Evolutionary conservation across 441 rosid genomes (phyloP), one percentile per base, ranked within the genome.

Genomic region (Corymbia citriodora): DNA sequence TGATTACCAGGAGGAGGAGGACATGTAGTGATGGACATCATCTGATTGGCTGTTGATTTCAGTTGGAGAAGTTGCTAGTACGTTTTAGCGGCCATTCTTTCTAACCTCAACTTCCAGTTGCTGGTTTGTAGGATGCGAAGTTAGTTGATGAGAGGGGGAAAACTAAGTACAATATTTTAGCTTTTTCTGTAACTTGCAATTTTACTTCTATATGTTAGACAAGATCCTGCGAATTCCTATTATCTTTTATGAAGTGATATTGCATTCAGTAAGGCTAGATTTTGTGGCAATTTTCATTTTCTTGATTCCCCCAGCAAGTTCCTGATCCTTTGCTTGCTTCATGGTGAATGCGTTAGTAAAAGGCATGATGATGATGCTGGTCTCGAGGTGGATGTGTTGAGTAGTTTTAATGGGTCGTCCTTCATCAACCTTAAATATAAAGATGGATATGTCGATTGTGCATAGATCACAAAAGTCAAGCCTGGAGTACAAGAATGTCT

Each of bases 1-100:
- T 8, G 96, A 94, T 49, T 94, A 94, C 70, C 93, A 93, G 90
- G 96, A 93, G 29, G 91, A 90, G 36, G 87, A 85, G 55, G 72
- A 63, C 15, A 82, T 79, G 85, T 91, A 68, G 87, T 9, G 50
- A n/a, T 13, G 27, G 70, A 40, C 61, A 36, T 55, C 49, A 36
- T 55, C 49, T 14, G 50, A 55, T 87, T n/a, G 88, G 88, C 55
- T 33, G 88, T 55, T 33, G 88, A 87, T 33, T 55, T 87, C 48
- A 52, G 79, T 11, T 68, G 68, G 87, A 83, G 55, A 53, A 29
- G 72, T 57, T 25, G 90, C 52, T 82, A 85, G 52, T 2, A 14
- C 53, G 29, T 23, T 16, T 12, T 50, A 7, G 36, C 49, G 15
- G 86, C 74, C 68, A 55, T 50, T 85, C 61, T 54, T 48, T 72